These are phyloP conservation scores for Roridomyces roridus DNA, from an alignment of 768 basidiomycete genomes.

Conservation along the genomic window DNA sequence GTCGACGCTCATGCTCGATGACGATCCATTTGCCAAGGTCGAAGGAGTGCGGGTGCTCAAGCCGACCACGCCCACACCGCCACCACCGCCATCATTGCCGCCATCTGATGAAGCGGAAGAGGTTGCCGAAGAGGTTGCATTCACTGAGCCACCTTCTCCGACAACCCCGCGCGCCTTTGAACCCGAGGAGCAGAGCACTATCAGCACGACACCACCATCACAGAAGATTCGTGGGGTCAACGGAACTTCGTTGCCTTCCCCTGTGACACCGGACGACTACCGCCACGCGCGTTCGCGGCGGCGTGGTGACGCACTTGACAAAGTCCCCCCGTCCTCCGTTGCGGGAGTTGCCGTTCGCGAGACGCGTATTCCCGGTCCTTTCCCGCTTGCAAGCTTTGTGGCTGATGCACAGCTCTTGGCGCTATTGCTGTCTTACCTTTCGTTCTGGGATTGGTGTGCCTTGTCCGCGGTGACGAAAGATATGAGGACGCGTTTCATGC, in stretches of 20 bases:
- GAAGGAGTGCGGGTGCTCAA: conserved; percentile 56
- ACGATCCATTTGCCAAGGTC: conserved; percentile 62
- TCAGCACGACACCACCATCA: conserved; percentile 18
- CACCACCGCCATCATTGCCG: background rate
- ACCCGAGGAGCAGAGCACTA: conserved; percentile 10
- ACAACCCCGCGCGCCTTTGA: conserved; percentile 14
- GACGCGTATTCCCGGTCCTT: conserved; percentile 39
- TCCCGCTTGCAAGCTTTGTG: conserved; percentile 65
- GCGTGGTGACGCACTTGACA: conserved; percentile 47
- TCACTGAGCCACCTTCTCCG: conserved; percentile 3
- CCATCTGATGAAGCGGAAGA: too few relatives aligned
- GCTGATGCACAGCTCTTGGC: conserved; percentile 57
- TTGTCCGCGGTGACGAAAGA: conserved; percentile 64
- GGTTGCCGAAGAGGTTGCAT: background rate
- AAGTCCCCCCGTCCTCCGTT: conserved; percentile 41
- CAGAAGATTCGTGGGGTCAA: conserved; percentile 1
- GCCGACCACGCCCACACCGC: conserved; percentile 20
- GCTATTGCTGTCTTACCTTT: conserved; percentile 60
- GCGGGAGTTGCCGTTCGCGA: conserved; percentile 30
- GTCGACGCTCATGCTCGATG: conserved; percentile 48
- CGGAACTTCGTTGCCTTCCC: conserved; percentile 20
- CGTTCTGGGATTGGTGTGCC: conserved; percentile 77
- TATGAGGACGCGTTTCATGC: conserved; percentile 55
- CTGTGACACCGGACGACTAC: conserved; percentile 30
- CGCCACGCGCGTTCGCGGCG: conserved; percentile 44